Conservation (phyloP, 768 basidiomycete genomes). For the Pulveroboletus sp. region DNA sequence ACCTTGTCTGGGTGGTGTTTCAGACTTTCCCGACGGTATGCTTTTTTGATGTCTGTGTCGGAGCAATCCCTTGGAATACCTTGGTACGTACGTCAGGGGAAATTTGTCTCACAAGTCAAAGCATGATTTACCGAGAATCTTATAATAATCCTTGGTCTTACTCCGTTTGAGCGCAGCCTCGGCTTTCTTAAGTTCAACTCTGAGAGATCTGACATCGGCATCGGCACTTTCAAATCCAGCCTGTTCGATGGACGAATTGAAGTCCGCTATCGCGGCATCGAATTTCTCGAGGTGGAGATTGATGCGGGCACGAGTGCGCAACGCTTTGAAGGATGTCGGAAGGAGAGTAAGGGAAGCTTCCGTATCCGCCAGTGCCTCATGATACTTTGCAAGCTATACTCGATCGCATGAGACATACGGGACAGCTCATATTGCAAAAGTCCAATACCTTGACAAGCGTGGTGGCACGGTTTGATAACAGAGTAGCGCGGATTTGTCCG, state of each 20-base stretch:
- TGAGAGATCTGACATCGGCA: slow-evolving; percentile 58
- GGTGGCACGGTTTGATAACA: slow-evolving; percentile 82
- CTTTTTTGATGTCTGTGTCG: slow-evolving; percentile 84
- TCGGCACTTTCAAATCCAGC: slow-evolving; percentile 62
- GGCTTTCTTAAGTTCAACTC: slow-evolving; percentile 70
- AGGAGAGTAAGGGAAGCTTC: slow-evolving; percentile 60
- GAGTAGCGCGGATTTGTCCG: slow-evolving; percentile 73
- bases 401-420: slow-evolving; percentile 4
- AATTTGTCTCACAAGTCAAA: neutral
- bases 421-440: neutral
- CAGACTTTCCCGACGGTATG: slow-evolving; percentile 80
- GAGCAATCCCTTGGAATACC: slow-evolving; percentile 49
- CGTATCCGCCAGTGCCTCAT: slow-evolving; percentile 70
- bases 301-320: slow-evolving; percentile 82
- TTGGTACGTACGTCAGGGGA: slow-evolving; percentile 13
- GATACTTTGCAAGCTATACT: slow-evolving; percentile 54
- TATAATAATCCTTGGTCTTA: slow-evolving; percentile 89
- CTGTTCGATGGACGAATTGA: slow-evolving; percentile 74
- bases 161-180: slow-evolving; percentile 80
- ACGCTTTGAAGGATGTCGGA: slow-evolving; percentile 74
- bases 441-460: slow-evolving; percentile 64
- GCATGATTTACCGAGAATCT: slow-evolving; percentile 50
- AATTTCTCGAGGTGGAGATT: slow-evolving; percentile 70
- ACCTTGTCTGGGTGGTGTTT: slow-evolving; percentile 87
- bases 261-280: slow-evolving; percentile 69